A percentile compares a stretch with the other conserved stretches of the same genome.
Conservation (phyloP, 116 monocot genomes). For the Phalaenopsis hybrid region DNA sequence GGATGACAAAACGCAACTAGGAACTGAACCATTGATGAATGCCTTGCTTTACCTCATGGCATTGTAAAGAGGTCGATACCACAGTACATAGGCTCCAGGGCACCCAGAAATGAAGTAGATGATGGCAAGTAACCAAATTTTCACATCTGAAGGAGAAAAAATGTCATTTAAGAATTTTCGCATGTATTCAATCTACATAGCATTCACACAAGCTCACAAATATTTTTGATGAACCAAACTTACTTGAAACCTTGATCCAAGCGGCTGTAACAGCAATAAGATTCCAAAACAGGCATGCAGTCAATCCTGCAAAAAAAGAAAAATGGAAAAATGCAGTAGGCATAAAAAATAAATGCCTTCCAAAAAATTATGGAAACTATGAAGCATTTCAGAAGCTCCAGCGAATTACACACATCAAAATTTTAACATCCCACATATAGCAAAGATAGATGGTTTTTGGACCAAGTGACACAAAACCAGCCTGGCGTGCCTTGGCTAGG, state of each 20-base stretch:
- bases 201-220: background rate
- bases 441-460: background rate
- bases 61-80: slow-evolving; percentile 61
- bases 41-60: slow-evolving; percentile 39
- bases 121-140: slow-evolving; percentile 65
- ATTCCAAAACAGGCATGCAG: slow-evolving; percentile 78
- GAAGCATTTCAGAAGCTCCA: background rate
- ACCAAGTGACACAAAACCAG: background rate
- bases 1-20: background rate
- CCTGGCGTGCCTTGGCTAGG: background rate
- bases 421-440: background rate
- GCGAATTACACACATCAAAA: background rate
- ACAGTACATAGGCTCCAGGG: slow-evolving; percentile 58
- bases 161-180: background rate
- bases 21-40: background rate
- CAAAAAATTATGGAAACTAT: background rate
- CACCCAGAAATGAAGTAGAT: slow-evolving; percentile 64
- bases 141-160: slow-evolving; percentile 41
- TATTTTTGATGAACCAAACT: background rate
- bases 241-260: slow-evolving; percentile 69
- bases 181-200: background rate
- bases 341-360: background rate
- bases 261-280: slow-evolving; percentile 77
- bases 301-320: slow-evolving; percentile 47
- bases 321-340: background rate